These are phyloP conservation scores for Ustilago xerochloae DNA, from an alignment of 1,284 basidiomycete species.

Conservation along the genomic window DNA sequence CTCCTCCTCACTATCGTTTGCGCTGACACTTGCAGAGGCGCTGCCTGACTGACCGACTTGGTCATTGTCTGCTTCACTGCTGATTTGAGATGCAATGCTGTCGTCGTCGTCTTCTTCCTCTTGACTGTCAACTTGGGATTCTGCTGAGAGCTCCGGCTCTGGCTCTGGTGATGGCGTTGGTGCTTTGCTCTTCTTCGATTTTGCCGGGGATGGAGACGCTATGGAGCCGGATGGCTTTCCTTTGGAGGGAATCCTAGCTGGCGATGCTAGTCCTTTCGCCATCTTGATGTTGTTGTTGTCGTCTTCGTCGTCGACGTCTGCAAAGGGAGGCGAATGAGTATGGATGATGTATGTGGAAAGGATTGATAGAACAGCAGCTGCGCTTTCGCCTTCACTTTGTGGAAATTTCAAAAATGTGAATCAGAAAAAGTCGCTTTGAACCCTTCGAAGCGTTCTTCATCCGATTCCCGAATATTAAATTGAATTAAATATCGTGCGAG, in stretches of 20 bases:
- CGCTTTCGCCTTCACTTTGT: constrained; percentile 7
- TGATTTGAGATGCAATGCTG: neutral
- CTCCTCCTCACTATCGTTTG: constrained; percentile 6
- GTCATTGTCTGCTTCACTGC: constrained; percentile 1
- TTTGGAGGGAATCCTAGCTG: constrained; percentile 8
- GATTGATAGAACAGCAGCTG: neutral
- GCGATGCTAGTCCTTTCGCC: constrained; percentile 17
- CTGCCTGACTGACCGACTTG: no score
- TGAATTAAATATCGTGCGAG: constrained; percentile 1
- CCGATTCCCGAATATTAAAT: constrained; percentile 1
- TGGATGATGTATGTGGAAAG: neutral
- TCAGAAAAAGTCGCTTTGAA: no score
- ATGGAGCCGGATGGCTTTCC: constrained; percentile 5
- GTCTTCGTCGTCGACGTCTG: no score
- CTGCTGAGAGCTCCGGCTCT: neutral
- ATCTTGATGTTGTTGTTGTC: constrained; percentile 8
- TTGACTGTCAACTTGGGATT: constrained; percentile 1
- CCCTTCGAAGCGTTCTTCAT: neutral
- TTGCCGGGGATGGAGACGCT: constrained; percentile 9
- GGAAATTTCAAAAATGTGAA: neutral
- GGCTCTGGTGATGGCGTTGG: constrained; percentile 11
- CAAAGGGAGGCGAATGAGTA: neutral
- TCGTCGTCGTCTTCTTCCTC: constrained; percentile 14
- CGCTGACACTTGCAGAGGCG: neutral
- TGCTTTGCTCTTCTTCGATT: constrained; percentile 15